Evolutionary conservation across 768 basidiomycete species (phyloP), one percentile per base, ranked within the genome.

Genomic region (Termitomyces sp.): DNA sequence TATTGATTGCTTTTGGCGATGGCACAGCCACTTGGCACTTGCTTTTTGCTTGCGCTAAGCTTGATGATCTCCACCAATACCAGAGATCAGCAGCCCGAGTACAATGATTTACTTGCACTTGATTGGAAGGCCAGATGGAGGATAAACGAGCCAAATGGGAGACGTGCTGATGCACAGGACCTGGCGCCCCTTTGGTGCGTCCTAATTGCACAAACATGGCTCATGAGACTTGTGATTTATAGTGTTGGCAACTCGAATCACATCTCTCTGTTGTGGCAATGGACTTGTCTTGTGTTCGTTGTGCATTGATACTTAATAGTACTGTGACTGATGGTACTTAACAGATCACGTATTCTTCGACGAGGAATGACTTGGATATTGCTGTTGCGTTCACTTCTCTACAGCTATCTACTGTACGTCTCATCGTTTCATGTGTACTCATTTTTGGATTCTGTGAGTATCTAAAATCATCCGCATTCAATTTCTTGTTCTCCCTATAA

Each of bases 321-420:
- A 43, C 38, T 6, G 38, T 18, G 38, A 18, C 50, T 57, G 26
- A 59, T 5, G 9, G 35, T 18, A n/a, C n/a, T 16, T 44, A 2
- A 30, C 66, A 87, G 81, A 81, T 89, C 60, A 85, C 85, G 0
- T 89, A 88, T 63, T 75, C 77, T 1, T 67, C 87, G 18, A 80
- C 72, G 30, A 82, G 82, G 8, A 82, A 86, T 56, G 64, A 71
- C 10, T 74, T 87, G 32, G 75, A 80, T 57, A 68, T 83, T 2
- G 79, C 84, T 0, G 71, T 75, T 54, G 80, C 86, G 51, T 86
- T 87, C 66, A 71, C 76, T 5, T 78, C 80, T 6, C 67, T 87
- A 20, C 83, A 85, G 58, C 70, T 83, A 33, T 84, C 85, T 72
- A 84, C 84, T 58, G 81, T 82, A 36, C 28, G 75, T 66, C 20